Evolutionary conservation across 768 basidiomycete genomes (phyloP), one percentile per base, ranked within the genome.

Genomic region (Hygrophoropsis aurantiaca): DNA sequence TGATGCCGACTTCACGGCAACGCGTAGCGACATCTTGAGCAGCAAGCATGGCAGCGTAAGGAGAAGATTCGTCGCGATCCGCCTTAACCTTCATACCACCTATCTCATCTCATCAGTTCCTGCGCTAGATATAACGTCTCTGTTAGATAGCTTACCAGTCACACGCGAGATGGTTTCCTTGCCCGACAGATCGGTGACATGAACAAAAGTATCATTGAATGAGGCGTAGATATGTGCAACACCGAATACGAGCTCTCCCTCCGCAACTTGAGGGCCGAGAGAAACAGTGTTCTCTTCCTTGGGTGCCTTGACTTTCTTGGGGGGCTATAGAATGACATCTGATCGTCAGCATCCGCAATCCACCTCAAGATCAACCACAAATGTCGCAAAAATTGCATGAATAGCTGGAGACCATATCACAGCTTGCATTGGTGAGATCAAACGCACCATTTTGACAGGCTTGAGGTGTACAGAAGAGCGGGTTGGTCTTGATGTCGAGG

Each of bases 51-150:
- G 94, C 93, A 42, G 94, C 92, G 66, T 97, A 91, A 15, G 90
- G 91, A 19, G 94, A 97, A 34, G 94, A 97, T 75, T 99, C 97
- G 75, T 99, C 97, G 73, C 97, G 89, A 74, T 99, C 97, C 11
- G 95, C 97, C 79, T 98, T 99, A 74, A 99, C 97, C 79, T 98
- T 98, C 97, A 98, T 98, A 51, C 97, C 97, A 69, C 92, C 91
- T 90, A 45, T 4, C 5, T 39, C 20, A 5, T 13, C 41, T 11
- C 23, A 43, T 42, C 21, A 25, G 26, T 3, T 7, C n/a, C 5
- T 20, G 16, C 5, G 52, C 26, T 27, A 20, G 11, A 32, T 16
- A 19, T 38, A 23, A 20, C 11, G 38, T 23, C 49, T n/a, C 24
- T 2, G 19, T 30, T 6, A 16, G 23, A 36, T 16, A 8, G 72